Base-by-base conservation (phyloP, 2,329 filamentous ascomycete genomes). In the Paraconiothyrium sp. region DNA sequence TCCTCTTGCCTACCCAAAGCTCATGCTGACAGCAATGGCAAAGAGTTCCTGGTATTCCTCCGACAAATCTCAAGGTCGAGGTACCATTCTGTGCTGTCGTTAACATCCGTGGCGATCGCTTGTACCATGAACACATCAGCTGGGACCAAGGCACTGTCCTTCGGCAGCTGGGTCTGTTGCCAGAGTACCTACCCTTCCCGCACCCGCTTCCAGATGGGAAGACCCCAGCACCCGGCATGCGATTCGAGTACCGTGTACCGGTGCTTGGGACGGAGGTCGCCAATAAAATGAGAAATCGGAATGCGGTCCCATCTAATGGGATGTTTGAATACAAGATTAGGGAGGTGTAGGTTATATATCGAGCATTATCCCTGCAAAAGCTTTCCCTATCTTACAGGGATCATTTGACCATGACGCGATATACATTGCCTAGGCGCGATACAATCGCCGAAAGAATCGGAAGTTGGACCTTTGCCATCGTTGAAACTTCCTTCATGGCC, bases 131-230 rank as follows among this genome's bases (percentile, higher is more conserved):
- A 6, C 27, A 30, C 6, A 30, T 30, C 27, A 30, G 27, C 27
- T 30, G 27, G 27, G 27, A 30, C 27, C 27, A 30, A 30, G 27
- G 27, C 6, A 30, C 27, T 4, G 27, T 30, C 27, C 27, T 30
- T 6, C 27, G 81, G 2, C 89, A 91, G 71, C 76, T 90, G 1
- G 88, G 86, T 1, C 73, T 90, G 11, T 72, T 91, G 55, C 88
- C 87, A 0, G 83, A 90, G 54, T 90, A 88, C 64, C 80, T 92
- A 0, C 87, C 88, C 0, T 90, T 87, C 62, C 88, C 88, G 7
- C 49, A 68, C 44, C 39, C 62, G 11, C 46, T 68, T 14, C 64
- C 60, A 24, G 57, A 60, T 35, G 0, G 78, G 14, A 68, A 67
- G 27, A 57, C 58, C 3, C 75, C 81, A 0, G 71, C 67, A 0